A percentile compares a stretch with the other conserved stretches of the same genome.
Conservation (phyloP, 2,329 filamentous ascomycete species). For the Ascochyta rabiei region DNA sequence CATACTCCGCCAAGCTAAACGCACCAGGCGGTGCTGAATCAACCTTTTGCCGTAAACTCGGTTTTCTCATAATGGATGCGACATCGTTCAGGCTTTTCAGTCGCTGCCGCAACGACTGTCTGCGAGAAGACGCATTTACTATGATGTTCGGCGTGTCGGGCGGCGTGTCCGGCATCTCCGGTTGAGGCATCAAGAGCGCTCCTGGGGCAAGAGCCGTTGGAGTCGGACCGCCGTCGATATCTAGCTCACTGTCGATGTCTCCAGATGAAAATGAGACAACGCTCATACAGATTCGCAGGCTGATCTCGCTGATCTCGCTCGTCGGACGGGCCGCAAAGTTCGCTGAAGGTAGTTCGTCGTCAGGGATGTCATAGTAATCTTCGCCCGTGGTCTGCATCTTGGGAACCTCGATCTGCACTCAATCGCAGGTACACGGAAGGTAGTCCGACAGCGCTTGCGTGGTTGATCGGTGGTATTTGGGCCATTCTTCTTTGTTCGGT, state of each 20-base stretch:
- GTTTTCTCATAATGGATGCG: constrained; percentile 11
- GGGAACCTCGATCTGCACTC: not conserved
- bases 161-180: constrained; percentile 9
- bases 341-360: constrained; percentile 27
- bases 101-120: not conserved
- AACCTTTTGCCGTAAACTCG: constrained; percentile 25
- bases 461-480: constrained; percentile 5
- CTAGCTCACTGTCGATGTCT: constrained; percentile 17
- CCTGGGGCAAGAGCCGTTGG: constrained; percentile 2
- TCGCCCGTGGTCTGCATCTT: constrained; percentile 18
- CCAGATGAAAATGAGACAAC: constrained; percentile 9
- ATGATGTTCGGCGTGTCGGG: constrained; percentile 12
- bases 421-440: constrained; percentile 9
- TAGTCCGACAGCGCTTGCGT: constrained; percentile 11
- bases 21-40: constrained; percentile 29
- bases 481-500: constrained; percentile 12
- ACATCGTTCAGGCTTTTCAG: constrained; percentile 16
- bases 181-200: constrained; percentile 6
- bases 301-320: constrained; percentile 33
- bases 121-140: constrained; percentile 9
- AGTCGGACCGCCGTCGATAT: constrained; percentile 18
- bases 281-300: constrained; percentile 16
- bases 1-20: constrained; percentile 7
- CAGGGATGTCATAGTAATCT: constrained; percentile 32
- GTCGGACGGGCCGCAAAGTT: constrained; percentile 33